Base-by-base conservation (phyloP, 2,329 filamentous ascomycete species). In the Fusarium setosum region DNA sequence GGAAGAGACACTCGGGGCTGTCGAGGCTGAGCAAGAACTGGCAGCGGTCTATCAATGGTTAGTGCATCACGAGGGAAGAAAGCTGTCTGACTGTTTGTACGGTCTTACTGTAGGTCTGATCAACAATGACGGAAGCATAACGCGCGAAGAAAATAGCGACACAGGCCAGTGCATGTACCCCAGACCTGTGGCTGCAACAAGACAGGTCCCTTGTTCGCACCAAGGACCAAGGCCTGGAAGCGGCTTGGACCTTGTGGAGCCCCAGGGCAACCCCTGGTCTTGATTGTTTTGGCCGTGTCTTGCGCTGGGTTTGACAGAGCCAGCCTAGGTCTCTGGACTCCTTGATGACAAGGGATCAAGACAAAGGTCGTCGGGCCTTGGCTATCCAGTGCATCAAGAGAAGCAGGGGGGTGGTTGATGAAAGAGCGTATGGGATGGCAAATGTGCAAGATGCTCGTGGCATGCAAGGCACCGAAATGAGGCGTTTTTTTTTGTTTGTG, bases 121-220 rank as follows among this genome's bases (percentile, higher is more conserved):
- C 18, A 10, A 26, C 17, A 40, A 26, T 32, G 41, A 34, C 40
- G 49, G 24, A 13, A 37, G 24, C 40, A 45, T 29, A 34, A 48
- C 34, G 44, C 35, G 35, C 24, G 24, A 24, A 26, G 44, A 51
- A 35, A 38, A 42, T 53, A 59, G 47, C 41, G 45, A 59, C 56
- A n/a, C 49, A 48, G 42, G 38, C 54, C 21, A 31, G 40, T 54
- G 38, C 55, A 62, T 61, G 53, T 65, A 70, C 69, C 69, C 69
- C 65, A 63, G 69, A 72, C 65, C 60, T 52, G 67, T 67, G 61
- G 61, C 67, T 62, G 59, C 42, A 55, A 56, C 56, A 59, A 42
- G 54, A 50, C 48, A 42, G 11, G 49, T 37, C 49, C 61, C 67
- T 55, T 60, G 60, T 35, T 20, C 29, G 38, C 53, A 54, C 57